These are phyloP conservation scores for Nicotiana tomentosiformis DNA, from an alignment of 257 asterid genomes.

Conservation along the genomic window DNA sequence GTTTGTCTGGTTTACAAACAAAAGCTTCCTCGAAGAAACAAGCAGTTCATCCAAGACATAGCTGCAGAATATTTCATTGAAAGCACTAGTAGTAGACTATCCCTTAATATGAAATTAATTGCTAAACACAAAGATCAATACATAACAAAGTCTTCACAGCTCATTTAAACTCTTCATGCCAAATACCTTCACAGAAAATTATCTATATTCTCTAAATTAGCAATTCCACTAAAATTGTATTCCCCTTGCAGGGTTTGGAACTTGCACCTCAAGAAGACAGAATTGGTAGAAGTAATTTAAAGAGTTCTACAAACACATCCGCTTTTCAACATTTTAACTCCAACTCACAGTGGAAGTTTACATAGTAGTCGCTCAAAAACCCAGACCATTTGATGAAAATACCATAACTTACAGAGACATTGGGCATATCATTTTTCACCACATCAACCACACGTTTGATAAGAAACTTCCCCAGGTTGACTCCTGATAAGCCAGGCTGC, in stretches of 20 bases:
- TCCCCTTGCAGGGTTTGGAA: neutral
- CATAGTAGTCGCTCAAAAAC: neutral
- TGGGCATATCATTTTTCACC: slow-evolving; percentile 85
- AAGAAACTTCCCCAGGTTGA: slow-evolving; percentile 90
- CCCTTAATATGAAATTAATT: neutral
- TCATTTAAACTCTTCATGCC: neutral
- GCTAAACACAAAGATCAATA: neutral
- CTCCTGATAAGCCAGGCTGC: slow-evolving; percentile 96
- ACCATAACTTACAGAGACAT: slow-evolving; percentile 54
- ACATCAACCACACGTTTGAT: slow-evolving; percentile 92
- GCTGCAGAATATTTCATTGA: neutral
- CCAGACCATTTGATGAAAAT: neutral
- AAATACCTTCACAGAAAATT: neutral
- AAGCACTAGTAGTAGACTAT: neutral
- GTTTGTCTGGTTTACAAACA: neutral
- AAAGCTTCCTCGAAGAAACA: neutral
- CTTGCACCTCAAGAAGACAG: neutral
- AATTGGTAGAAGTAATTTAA: neutral
- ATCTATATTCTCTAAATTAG: neutral
- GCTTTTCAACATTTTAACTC: neutral
- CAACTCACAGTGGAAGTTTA: neutral
- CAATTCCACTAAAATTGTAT: neutral
- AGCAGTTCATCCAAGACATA: neutral
- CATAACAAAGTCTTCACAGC: neutral
- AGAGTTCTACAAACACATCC: neutral